phyloP scores from a whole-genome alignment of 2,329 filamentous ascomycete species.

The Alternaria dauci region DNA sequence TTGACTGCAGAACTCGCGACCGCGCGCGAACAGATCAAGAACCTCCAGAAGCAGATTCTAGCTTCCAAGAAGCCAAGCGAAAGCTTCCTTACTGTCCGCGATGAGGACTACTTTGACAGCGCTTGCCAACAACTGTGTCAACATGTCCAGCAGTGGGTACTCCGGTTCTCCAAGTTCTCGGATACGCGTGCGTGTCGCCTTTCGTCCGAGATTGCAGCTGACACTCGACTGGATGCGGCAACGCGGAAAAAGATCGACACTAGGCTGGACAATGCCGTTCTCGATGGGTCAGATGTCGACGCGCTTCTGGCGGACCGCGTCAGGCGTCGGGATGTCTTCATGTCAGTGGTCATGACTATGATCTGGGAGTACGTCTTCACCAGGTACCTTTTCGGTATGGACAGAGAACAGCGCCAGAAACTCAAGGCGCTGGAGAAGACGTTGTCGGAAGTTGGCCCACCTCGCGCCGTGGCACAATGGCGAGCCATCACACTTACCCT shows the following conservation, averaged over 20 bases:
- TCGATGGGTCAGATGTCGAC: conserved; percentile 95
- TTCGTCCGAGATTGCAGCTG: conserved; percentile 82
- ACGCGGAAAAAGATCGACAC: conserved; percentile 83
- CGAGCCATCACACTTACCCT: conserved; percentile 93
- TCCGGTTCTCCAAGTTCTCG: conserved; percentile 97
- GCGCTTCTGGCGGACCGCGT: conserved; percentile 87
- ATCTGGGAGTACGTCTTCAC: conserved; percentile 99
- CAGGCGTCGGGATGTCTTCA: conserved; percentile 90
- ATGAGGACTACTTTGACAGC: conserved; percentile 95
- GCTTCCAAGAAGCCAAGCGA: conserved; percentile 66
- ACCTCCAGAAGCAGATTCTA: conserved; percentile 67
- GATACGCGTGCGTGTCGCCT: conserved; percentile 87
- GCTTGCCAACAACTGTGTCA: conserved; percentile 95
- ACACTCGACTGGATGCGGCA: conserved; percentile 42
- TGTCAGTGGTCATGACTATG: conserved; percentile 99
- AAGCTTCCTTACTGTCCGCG: conserved; percentile 79
- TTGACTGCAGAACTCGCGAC: conserved; percentile 80
- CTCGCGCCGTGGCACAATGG: conserved; percentile 93
- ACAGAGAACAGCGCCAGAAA: conserved; percentile 95
- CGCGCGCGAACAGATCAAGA: conserved; percentile 69
- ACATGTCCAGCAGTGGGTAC: conserved; percentile 96
- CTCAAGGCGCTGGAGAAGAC: conserved; percentile 95
- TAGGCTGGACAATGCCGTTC: conserved; percentile 89
- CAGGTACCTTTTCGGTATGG: conserved; percentile 97
- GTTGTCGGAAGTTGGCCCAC: conserved; percentile 82